These are phyloP conservation scores for Cyclotella atomus DNA, from an alignment of 108 stramenopile species.

Conservation along the genomic window DNA sequence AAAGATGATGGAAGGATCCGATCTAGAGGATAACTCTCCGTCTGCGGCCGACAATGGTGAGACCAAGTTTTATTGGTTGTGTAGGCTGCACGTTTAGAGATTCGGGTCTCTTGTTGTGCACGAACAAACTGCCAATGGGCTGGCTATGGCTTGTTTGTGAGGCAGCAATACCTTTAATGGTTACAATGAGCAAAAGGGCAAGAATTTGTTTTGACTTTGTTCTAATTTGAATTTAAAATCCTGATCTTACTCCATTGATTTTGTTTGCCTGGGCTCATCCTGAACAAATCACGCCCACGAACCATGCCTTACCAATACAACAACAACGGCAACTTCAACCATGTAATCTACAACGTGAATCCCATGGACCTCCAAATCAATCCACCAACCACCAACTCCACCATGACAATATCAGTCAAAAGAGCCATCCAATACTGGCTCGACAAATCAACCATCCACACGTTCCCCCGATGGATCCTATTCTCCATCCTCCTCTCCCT, in stretches of 20 bases:
- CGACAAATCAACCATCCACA: slow-evolving; percentile 95
- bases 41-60: slow-evolving; percentile 48
- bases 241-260: slow-evolving; percentile 1
- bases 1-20: slow-evolving; percentile 71
- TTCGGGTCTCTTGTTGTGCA: too few species aligned
- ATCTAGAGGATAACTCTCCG: slow-evolving; percentile 44
- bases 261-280: neutral
- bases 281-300: slow-evolving; percentile 3
- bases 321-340: slow-evolving; percentile 8
- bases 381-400: neutral
- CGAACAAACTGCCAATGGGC: too few species aligned
- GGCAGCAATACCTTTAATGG: too few species aligned
- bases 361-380: neutral
- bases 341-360: slow-evolving; percentile 14
- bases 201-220: too few species aligned
- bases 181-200: too few species aligned
- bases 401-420: slow-evolving; percentile 57
- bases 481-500: slow-evolving; percentile 72
- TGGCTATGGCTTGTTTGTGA: too few species aligned
- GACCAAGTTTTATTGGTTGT: slow-evolving; percentile 27
- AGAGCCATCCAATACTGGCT: slow-evolving; percentile 95
- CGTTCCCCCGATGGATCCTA: slow-evolving; percentile 77
- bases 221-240: too few species aligned
- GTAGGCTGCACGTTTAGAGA: too few species aligned
- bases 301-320: slow-evolving; percentile 11